Base-by-base conservation (phyloP, 805 yeast genomes). In the Myxozyma mucilagina region DNA sequence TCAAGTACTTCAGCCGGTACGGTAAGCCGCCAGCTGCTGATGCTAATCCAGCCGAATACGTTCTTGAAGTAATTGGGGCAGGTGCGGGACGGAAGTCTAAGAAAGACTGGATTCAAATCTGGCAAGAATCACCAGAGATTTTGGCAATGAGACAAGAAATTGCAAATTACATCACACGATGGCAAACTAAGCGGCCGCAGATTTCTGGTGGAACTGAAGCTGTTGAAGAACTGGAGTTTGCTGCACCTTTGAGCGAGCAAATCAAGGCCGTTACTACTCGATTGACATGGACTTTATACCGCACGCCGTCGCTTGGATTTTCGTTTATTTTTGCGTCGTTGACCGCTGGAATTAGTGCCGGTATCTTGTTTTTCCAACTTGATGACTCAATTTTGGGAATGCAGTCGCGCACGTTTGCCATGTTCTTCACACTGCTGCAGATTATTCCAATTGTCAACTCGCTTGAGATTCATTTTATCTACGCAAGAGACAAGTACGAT, bases 41-140 rank as follows among this genome's bases (percentile, higher is more conserved):
- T 50, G 89, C 89, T 9, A 87, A 87, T 67, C 92, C 92, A 18
- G 92, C 91, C n/a, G 96, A 89, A 77, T 90, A 96, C 93, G 90
- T 90, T 94, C 79, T 90, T 74, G 87, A 87, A 64, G 70, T 67
- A 13, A 66, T 70, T 59, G 80, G 82, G 35, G 78, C 76, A 53
- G 76, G 72, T 54, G 74, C 74, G 55, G 75, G 71, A 24, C 67
- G 73, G 2, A 50, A 55, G 8, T 72, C 74, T 5, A 64, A 60
- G 41, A 53, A 57, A 14, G 75, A 74, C 49, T 74, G 71, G 68
- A 69, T 58, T 34, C 85, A 87, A 69, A 89, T 87, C 50, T 89
- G 97, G 97, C 41, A 43, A 36, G 41, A 47, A 11, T 60, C 64
- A 18, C 58, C 61, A 10, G 65, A 57, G 88, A 79, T 53, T 87